Evolutionary conservation across 2,329 filamentous ascomycete genomes (phyloP), one percentile per base, ranked within the genome.

Genomic region (Aspergillus quadrilineatus): DNA sequence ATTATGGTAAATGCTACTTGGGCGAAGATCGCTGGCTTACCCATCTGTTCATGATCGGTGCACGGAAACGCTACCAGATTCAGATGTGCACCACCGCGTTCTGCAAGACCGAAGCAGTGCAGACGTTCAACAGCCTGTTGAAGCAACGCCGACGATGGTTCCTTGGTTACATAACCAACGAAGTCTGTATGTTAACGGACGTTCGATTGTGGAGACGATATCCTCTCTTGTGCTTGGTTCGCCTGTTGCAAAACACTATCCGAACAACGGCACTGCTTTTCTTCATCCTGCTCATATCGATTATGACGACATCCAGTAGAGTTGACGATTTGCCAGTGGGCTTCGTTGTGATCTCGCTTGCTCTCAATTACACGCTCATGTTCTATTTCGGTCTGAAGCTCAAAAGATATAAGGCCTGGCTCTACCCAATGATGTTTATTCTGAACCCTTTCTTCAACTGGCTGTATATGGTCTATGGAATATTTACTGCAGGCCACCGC

Each of bases 71-170:
- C 41, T 95, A 96, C 73, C 94, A 97, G 75, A 97, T 97, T 60
- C 91, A 96, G 75, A 93, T 97, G 87, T 97, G 94, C 74, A 96
- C 92, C 0, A 93, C 91, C 53, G 94, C 93, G 6, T 97, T 97
- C 73, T 97, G 94, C 83, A 97, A 97, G 77, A 97, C 94, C 0
- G 93, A 97, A 74, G 93, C 94, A 26, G 93, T 97, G 15, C 92
- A 96, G 75, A 92, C 89, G 2, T 92, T 92, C 73, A 78, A 78
- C 56, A 92, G 89, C 65, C 83, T 99, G 46, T 81, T 97, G 71
- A 97, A 97, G 80, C 94, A 99, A 78, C 87, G 94, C 58, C 88
- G 93, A 54, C 85, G 94, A 69, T 99, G 94, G 94, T 97, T 97
- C 73, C 81, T 97, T 43, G 93, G 93, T 30, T 97, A 96, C 75